Conservation (phyloP, 441 rosid species). For the Jatropha multifida region DNA sequence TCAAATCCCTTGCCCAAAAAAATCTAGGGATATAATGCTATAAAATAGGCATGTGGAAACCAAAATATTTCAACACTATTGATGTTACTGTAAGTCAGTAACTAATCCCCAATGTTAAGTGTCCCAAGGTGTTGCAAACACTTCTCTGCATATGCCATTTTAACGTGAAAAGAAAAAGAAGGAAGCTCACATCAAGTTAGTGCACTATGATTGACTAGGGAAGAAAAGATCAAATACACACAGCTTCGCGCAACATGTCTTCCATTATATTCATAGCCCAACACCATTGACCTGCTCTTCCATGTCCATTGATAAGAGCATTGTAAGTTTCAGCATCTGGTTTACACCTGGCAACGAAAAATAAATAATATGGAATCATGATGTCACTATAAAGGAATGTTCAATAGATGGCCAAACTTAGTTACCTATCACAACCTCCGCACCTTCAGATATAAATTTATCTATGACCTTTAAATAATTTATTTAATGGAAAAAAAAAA, state of each 20-base stretch:
- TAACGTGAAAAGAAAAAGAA: constrained; percentile 20
- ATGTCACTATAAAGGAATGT: background rate
- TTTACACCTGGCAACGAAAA: constrained; percentile 59
- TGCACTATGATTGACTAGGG: constrained; percentile 33
- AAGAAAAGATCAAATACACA: constrained; percentile 57
- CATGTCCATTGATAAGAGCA: constrained; percentile 91
- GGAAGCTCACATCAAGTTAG: constrained; percentile 38
- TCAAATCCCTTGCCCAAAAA: background rate
- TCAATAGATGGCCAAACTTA: background rate
- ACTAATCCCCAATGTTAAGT: background rate
- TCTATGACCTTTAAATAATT: background rate
- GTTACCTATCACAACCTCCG: background rate
- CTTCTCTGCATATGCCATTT: constrained; percentile 2
- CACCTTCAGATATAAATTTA: background rate
- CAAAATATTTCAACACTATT: background rate
- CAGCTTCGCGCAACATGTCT: constrained; percentile 85
- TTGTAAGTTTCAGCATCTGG: constrained; percentile 86
- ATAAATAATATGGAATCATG: constrained; percentile 3
- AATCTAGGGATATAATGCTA: background rate
- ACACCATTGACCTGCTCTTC: constrained; percentile 86
- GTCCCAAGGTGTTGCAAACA: background rate
- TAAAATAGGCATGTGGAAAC: background rate
- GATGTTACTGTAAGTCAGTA: background rate
- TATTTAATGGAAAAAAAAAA: background rate
- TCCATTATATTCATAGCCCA: constrained; percentile 94